Conservation (phyloP, 371 early-diverging fungal species). For the Rhizoclosmatium hyalinum region DNA sequence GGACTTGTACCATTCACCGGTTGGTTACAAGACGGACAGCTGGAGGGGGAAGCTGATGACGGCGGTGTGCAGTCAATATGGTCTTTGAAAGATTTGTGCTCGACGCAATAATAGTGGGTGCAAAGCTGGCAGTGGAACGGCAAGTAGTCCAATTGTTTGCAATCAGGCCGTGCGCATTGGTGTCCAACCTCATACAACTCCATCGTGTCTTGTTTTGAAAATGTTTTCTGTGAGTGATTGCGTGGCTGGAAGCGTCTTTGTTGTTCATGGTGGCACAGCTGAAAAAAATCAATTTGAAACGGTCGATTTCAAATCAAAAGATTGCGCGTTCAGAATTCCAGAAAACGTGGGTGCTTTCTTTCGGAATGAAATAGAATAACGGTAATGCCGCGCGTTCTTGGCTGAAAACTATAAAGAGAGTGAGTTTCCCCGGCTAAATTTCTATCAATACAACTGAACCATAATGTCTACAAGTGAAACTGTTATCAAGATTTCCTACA, state of each 20-base stretch:
- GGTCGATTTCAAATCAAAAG: slow-evolving; percentile 1
- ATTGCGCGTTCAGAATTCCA: not conserved
- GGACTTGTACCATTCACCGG: slow-evolving; percentile 32
- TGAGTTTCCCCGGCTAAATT: no score
- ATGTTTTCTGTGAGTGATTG: not conserved
- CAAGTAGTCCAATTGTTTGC: slow-evolving; percentile 45
- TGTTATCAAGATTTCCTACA: slow-evolving; percentile 28
- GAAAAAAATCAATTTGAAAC: not conserved
- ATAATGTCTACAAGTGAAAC: no score
- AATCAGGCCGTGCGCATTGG: slow-evolving; percentile 36
- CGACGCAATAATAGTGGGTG: slow-evolving; percentile 23
- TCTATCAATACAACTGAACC: no score
- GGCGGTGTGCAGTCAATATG: slow-evolving; percentile 30
- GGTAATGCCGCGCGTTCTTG: not conserved
- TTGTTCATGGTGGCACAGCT: not conserved
- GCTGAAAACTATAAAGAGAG: not conserved
- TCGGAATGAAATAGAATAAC: no score
- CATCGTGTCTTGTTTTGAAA: not conserved
- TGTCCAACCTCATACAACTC: slow-evolving; percentile 36
- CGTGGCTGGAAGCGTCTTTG: not conserved
- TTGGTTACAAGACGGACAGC: slow-evolving; percentile 20
- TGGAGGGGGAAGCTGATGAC: not conserved
- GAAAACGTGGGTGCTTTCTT: not conserved
- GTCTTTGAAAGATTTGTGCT: slow-evolving; percentile 30
- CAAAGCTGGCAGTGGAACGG: slow-evolving; percentile 42